phyloP scores from a whole-genome alignment of 768 basidiomycete genomes.

The Suillus variegatus region DNA sequence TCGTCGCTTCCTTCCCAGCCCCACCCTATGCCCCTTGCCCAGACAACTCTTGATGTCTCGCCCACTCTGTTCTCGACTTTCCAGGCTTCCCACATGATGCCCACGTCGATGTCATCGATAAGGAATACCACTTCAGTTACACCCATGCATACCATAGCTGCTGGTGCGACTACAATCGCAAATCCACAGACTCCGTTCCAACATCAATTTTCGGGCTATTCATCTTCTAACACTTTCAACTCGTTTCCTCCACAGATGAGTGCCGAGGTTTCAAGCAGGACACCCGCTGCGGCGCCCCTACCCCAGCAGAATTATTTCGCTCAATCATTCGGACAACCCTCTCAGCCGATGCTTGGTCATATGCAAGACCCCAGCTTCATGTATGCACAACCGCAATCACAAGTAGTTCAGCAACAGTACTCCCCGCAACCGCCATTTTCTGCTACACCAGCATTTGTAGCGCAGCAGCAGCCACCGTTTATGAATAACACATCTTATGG shows the following conservation, averaged over 20 bases:
- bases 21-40: slow-evolving; percentile 15
- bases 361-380: not conserved
- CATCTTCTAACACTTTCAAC: slow-evolving; percentile 12
- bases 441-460: slow-evolving; percentile 14
- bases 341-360: not conserved
- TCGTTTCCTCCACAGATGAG: not conserved
- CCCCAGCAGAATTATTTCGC: slow-evolving; percentile 1
- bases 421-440: slow-evolving; percentile 32
- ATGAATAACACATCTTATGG: slow-evolving; percentile 16
- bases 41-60: slow-evolving; percentile 3
- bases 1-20: slow-evolving; percentile 17
- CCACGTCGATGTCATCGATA: slow-evolving; percentile 9
- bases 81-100: slow-evolving; percentile 10
- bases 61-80: slow-evolving; percentile 25
- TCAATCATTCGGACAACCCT: not conserved
- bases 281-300: not conserved
- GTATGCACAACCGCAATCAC: not conserved
- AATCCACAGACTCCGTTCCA: slow-evolving; percentile 30
- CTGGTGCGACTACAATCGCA: slow-evolving; percentile 17
- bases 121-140: slow-evolving; percentile 8
- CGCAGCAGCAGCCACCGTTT: slow-evolving; percentile 24
- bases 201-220: slow-evolving; percentile 18
- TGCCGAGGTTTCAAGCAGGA: not conserved
- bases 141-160: slow-evolving; percentile 21
- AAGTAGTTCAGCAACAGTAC: slow-evolving; percentile 15